Conservation (phyloP, 371 early-diverging fungal genomes). For the Actinomucor elegans region DNA sequence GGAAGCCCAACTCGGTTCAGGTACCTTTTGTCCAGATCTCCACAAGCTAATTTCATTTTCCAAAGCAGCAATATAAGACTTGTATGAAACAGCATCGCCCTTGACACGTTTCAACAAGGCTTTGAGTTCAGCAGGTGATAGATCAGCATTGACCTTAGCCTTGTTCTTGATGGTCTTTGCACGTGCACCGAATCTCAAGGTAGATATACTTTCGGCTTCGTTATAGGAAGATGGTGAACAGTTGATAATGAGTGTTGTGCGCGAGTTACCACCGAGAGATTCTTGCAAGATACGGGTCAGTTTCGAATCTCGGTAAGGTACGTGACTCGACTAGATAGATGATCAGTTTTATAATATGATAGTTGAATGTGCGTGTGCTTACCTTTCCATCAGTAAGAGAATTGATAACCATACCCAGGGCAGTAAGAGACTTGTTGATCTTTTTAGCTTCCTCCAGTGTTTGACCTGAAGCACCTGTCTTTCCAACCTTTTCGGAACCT, state of each 20-base stretch:
- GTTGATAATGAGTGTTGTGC: constrained; percentile 97
- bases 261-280: constrained; percentile 96
- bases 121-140: constrained; percentile 92
- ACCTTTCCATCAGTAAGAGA: constrained; percentile 91
- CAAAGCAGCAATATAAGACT: constrained; percentile 78
- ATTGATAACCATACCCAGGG: constrained; percentile 88
- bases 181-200: constrained; percentile 95
- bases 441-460: constrained; percentile 99
- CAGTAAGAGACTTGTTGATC: constrained; percentile 98
- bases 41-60: constrained; percentile 88
- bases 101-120: constrained; percentile 86
- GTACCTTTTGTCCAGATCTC: constrained; percentile 81
- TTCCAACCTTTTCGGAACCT: constrained; percentile 97
- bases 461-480: constrained; percentile 98
- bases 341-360: background rate
- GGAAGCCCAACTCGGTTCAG: constrained; percentile 71
- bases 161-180: constrained; percentile 99
- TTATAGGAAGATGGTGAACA: constrained; percentile 96
- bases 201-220: constrained; percentile 94
- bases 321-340: constrained; percentile 77
- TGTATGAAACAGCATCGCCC: constrained; percentile 73
- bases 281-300: constrained; percentile 98
- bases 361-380: constrained; percentile 1
- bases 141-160: constrained; percentile 96
- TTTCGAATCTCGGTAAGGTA: constrained; percentile 99